Conservation (phyloP, 768 basidiomycete genomes). For the Auricularia auricula-judae region DNA sequence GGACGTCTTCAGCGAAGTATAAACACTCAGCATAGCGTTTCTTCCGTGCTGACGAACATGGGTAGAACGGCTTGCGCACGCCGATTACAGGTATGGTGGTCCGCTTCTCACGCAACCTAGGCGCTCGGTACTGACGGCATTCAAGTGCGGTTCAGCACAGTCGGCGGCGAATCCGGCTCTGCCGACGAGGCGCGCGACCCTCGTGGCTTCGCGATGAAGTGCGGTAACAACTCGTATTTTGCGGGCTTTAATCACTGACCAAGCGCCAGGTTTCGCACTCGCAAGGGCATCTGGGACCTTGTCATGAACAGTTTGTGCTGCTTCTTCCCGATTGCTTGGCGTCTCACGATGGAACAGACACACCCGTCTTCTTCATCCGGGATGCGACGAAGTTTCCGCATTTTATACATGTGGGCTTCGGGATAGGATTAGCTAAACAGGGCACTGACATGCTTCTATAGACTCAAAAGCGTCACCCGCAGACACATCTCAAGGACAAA, state of each 20-base stretch:
- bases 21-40: background rate
- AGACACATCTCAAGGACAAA: constrained; percentile 35
- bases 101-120: too few species aligned
- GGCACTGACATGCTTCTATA: constrained; percentile 8
- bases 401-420: constrained; percentile 19
- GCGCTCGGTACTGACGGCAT: background rate
- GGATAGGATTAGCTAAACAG: background rate
- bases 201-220: constrained; percentile 42
- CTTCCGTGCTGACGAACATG: constrained; percentile 12
- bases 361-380: constrained; percentile 39
- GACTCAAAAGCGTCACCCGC: constrained; percentile 38
- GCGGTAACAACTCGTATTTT: constrained; percentile 13
- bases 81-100: constrained; percentile 19
- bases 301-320: constrained; percentile 18
- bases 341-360: constrained; percentile 24
- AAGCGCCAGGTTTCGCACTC: constrained; percentile 22
- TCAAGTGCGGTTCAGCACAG: constrained; percentile 43
- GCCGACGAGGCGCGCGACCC: constrained; percentile 40
- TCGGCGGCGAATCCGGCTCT: constrained; percentile 39
- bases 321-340: background rate
- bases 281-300: constrained; percentile 27
- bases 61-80: constrained; percentile 18
- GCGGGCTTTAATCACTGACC: background rate
- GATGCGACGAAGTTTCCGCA: constrained; percentile 40
- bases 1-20: constrained; percentile 26